Base-by-base conservation (phyloP, 2,329 filamentous ascomycete genomes). In the Cladosporium velox region DNA sequence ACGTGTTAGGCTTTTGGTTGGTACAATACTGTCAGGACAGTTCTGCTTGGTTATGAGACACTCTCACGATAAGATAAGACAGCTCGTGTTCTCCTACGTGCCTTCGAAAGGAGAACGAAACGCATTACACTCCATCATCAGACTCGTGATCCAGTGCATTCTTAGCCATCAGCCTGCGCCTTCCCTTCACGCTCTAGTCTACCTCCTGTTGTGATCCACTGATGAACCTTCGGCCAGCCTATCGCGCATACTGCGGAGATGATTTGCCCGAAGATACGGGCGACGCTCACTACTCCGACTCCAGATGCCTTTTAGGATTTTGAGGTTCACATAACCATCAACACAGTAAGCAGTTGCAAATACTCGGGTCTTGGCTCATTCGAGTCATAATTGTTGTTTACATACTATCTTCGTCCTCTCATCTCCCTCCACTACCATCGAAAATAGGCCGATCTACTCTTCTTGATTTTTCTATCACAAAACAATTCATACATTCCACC, bases 131-230 rank as follows among this genome's bases (percentile, higher is more conserved):
- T 47, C 41, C 41, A 21, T 10, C 41, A 47, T 47, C 41, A 47
- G 41, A 47, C 41, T 47, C 41, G n/a, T 21, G 41, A 47, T 47
- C n/a, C n/a, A 47, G n/a, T 44, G n/a, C 41, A 47, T 21, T n/a
- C n/a, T 32, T 14, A 32, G 14, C 26, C 30, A 32, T 54, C 21
- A 58, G 55, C 55, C n/a, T 58, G 34, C 24, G 32, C 55, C 55
- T 58, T 58, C 55, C 55, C 32, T 58, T 58, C 34, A 34, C 21
- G 55, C 30, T 24, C 55, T 58, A 58, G 55, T 58, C 32, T 18
- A 14, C 32, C 30, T 18, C 24, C 32, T 58, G 34, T 12, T 58
- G 7, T 12, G 32, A 32, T 32, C 52, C 52, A 34, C 52, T 55
- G 52, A 30, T 55, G 52, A 55, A 55, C 28, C 30, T 30, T 34